Evolutionary conservation across 2,329 filamentous ascomycete genomes (phyloP).

Genomic region (Talaromyces sp.): DNA sequence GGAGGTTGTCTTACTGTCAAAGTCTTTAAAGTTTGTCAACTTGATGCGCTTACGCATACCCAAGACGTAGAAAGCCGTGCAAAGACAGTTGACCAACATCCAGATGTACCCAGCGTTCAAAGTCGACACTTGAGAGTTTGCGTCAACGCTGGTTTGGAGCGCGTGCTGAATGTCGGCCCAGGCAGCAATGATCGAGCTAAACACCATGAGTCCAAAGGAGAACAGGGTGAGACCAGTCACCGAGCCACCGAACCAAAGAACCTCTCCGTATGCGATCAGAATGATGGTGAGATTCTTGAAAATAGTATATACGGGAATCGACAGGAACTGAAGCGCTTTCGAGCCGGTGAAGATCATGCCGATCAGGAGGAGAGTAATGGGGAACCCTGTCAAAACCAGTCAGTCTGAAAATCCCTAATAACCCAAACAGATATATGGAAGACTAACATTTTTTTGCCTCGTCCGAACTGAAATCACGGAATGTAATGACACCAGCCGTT

Average conservation of each 20-base stretch:
- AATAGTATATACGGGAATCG: slow-evolving; percentile 97
- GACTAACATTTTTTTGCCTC: slow-evolving; percentile 87
- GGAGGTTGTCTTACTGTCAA: slow-evolving; percentile 72
- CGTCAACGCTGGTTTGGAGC: slow-evolving; percentile 61
- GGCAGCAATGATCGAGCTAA: slow-evolving; percentile 89
- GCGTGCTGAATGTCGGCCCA: slow-evolving; percentile 96
- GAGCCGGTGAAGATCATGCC: slow-evolving; percentile 99
- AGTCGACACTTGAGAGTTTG: slow-evolving; percentile 74
- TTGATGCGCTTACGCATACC: slow-evolving; percentile 98
- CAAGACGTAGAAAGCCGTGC: slow-evolving; percentile 82
- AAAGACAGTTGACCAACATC: slow-evolving; percentile 97
- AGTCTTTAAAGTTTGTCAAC: slow-evolving; percentile 99
- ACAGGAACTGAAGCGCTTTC: slow-evolving; percentile 93
- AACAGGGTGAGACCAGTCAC: slow-evolving; percentile 84
- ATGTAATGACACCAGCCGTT: slow-evolving; percentile 74
- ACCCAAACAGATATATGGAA: neutral
- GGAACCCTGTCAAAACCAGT: slow-evolving; percentile 65
- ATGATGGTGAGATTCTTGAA: slow-evolving; percentile 99
- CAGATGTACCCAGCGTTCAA: slow-evolving; percentile 93
- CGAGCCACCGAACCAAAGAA: slow-evolving; percentile 94
- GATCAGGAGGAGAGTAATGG: slow-evolving; percentile 89
- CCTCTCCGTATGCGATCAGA: slow-evolving; percentile 95
- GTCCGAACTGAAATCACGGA: slow-evolving; percentile 75
- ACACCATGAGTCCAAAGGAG: slow-evolving; percentile 93
- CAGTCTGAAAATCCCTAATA: neutral